phyloP scores from a whole-genome alignment of 1,284 basidiomycete species.

The Dichomitus squalens region DNA sequence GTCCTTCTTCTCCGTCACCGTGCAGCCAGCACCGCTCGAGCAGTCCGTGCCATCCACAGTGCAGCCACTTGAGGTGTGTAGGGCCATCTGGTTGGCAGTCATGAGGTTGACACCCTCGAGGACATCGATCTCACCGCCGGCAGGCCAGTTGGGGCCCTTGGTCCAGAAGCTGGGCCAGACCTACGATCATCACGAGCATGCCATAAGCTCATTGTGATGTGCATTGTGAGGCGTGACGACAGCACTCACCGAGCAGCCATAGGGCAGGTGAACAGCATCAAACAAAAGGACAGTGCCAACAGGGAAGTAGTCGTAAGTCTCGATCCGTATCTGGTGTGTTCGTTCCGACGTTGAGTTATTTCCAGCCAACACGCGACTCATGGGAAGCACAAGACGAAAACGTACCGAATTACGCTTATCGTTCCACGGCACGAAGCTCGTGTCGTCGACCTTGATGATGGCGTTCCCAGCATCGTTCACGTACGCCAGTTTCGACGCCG shows the following conservation, averaged over 20 bases:
- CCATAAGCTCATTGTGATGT: not conserved
- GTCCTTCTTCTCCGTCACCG: constrained; percentile 48
- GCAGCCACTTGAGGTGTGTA: constrained; percentile 46
- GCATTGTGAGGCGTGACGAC: not conserved
- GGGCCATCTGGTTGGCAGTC: constrained; percentile 48
- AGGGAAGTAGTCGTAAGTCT: constrained; percentile 47
- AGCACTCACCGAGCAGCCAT: constrained; percentile 47
- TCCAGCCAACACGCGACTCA: too few species aligned
- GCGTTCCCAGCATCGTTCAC: constrained; percentile 52
- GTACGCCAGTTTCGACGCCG: constrained; percentile 50
- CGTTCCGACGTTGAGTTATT: not conserved
- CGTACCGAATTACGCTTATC: constrained; percentile 73
- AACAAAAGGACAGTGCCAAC: constrained; percentile 62
- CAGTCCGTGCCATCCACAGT: constrained; percentile 40
- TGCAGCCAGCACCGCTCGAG: constrained; percentile 52
- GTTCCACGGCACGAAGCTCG: constrained; percentile 55
- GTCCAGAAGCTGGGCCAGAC: constrained; percentile 63
- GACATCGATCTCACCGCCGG: constrained; percentile 60
- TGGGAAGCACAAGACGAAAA: constrained; percentile 16
- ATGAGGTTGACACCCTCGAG: constrained; percentile 49
- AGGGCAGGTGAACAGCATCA: constrained; percentile 63
- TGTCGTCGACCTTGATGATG: constrained; percentile 74
- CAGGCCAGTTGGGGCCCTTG: constrained; percentile 53
- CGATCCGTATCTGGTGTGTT: constrained; percentile 54
- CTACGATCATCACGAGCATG: not conserved